Evolutionary conservation across 2,329 filamentous ascomycete species (phyloP).

Genomic region (Claviceps pazoutovae): DNA sequence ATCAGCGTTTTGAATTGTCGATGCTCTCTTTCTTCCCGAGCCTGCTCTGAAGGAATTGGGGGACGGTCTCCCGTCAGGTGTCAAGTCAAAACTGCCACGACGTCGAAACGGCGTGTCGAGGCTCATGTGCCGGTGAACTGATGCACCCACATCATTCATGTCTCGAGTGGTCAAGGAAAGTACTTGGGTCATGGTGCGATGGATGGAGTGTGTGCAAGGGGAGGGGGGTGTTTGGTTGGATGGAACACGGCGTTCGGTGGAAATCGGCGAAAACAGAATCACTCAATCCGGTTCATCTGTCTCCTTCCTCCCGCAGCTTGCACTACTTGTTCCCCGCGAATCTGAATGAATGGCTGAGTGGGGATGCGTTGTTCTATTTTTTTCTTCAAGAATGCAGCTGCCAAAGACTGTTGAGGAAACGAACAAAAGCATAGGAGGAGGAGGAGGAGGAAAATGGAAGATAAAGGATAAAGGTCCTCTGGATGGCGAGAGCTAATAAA

Average conservation of each 20-base stretch:
- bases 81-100: constrained; percentile 3
- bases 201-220: not conserved
- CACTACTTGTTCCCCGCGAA: not conserved
- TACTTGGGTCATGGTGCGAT: constrained; percentile 13
- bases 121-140: constrained; percentile 10
- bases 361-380: too few relatives aligned
- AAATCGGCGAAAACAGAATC: constrained; percentile 3
- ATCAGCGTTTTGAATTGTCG: constrained; percentile 31
- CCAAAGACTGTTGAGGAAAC: not conserved
- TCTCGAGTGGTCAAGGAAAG: constrained; percentile 12
- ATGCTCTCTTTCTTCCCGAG: constrained; percentile 27
- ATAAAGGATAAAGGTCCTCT: not conserved
- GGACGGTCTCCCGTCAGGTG: constrained; percentile 5
- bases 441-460: not conserved
- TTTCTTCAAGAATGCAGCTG: not conserved
- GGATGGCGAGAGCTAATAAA: constrained; percentile 6
- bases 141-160: constrained; percentile 11
- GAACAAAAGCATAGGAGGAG: not conserved
- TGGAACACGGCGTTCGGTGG: constrained; percentile 1
- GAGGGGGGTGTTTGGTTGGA: not conserved
- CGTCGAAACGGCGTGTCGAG: constrained; percentile 10
- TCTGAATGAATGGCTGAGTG: not conserved
- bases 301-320: constrained; percentile 1
- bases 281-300: not conserved
- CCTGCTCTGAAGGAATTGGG: constrained; percentile 5